Evolutionary conservation across 192 early-diverging fungal genomes (phyloP).

Genomic region (Blastocladiella britannica): DNA sequence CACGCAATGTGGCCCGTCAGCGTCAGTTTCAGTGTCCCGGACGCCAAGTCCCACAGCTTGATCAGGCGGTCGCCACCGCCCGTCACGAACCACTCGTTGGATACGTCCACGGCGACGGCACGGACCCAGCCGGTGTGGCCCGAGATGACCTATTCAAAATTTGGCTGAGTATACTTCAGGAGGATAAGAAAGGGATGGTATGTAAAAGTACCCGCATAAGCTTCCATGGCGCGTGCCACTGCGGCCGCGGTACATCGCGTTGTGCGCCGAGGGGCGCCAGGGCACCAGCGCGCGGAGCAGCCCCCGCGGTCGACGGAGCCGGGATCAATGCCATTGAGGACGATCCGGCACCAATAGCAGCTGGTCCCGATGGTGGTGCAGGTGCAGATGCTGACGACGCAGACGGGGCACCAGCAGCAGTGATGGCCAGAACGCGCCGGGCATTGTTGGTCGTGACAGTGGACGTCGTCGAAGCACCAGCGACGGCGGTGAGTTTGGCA

Average conservation of each 20-base stretch:
- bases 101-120: slow-evolving; percentile 72
- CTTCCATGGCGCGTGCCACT: slow-evolving; percentile 99
- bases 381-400: too few species aligned
- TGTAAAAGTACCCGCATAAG: slow-evolving; percentile 55
- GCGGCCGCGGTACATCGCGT: slow-evolving; percentile 35
- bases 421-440: too few species aligned
- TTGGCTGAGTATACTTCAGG: neutral
- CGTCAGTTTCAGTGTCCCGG: slow-evolving; percentile 81
- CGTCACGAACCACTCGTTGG: slow-evolving; percentile 96
- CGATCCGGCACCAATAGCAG: slow-evolving; percentile 2
- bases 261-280: too few species aligned
- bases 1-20: slow-evolving; percentile 92
- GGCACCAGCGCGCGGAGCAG: too few species aligned
- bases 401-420: too few species aligned
- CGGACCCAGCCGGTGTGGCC: slow-evolving; percentile 97
- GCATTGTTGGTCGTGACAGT: slow-evolving; percentile 5
- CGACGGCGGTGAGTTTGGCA: slow-evolving; percentile 15
- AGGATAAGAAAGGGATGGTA: neutral
- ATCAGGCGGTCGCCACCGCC: slow-evolving; percentile 95
- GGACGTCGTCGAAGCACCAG: slow-evolving; percentile 7
- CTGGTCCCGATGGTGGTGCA: too few species aligned
- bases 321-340: slow-evolving; percentile 15
- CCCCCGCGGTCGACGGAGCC: too few species aligned
- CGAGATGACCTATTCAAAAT: slow-evolving; percentile 50
- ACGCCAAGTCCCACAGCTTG: slow-evolving; percentile 99